These are phyloP conservation scores for Colletotrichum tropicale DNA, from an alignment of 2,329 filamentous ascomycete genomes.

Conservation along the genomic window DNA sequence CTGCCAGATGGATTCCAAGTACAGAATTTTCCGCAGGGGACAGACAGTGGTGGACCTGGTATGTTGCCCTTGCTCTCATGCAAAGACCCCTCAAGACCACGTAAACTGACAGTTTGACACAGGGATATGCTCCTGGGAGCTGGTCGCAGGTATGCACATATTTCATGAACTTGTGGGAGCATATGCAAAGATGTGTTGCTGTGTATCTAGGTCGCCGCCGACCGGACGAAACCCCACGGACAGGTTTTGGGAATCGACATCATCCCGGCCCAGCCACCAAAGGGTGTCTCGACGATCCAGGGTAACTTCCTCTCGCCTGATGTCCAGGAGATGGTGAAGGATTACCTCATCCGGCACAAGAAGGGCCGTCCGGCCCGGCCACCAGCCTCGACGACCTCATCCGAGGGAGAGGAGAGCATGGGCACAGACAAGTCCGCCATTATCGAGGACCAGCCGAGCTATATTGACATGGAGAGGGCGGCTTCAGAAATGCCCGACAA, in stretches of 20 bases:
- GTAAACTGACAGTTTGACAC: neutral
- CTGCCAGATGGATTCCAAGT: conserved; percentile 77
- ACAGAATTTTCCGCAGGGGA: conserved; percentile 77
- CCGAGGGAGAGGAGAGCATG: conserved; percentile 1
- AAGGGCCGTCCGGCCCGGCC: conserved; percentile 48
- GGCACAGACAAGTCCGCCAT: conserved; percentile 25
- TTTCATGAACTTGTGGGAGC: neutral
- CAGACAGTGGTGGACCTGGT: conserved; percentile 92
- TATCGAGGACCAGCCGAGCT: conserved; percentile 55
- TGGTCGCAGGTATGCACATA: conserved; percentile 66
- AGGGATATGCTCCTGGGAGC: conserved; percentile 79
- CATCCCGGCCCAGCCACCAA: conserved; percentile 88
- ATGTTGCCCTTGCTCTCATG: conserved; percentile 30
- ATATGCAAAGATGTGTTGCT: neutral
- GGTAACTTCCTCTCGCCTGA: conserved; percentile 83
- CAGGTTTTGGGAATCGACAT: conserved; percentile 91
- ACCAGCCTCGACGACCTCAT: neutral
- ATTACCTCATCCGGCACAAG: conserved; percentile 71
- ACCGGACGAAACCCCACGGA: conserved; percentile 76
- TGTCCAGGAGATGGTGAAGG: conserved; percentile 78
- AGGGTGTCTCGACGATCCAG: conserved; percentile 92
- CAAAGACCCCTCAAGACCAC: neutral
- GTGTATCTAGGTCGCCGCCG: conserved; percentile 72
- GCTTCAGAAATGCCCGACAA: conserved; percentile 27
- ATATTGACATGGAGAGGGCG: conserved; percentile 69